Percentiles rank a stretch among this genome's conserved stretches.
These are phyloP conservation scores for Carex scoparia DNA, from an alignment of 176 grass and related monocot genomes.

Conservation along the genomic window DNA sequence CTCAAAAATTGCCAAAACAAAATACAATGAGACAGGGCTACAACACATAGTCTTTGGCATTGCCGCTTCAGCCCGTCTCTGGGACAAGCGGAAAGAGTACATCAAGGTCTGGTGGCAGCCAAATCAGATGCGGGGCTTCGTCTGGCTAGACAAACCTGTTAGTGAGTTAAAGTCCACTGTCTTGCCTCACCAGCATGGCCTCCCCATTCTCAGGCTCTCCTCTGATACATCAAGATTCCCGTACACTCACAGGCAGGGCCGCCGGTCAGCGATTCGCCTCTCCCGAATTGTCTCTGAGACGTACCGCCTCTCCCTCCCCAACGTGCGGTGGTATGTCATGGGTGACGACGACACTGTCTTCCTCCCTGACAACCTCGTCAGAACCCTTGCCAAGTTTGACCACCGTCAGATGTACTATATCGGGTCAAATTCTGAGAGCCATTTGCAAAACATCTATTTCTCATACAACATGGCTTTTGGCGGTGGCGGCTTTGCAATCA, in stretches of 20 bases:
- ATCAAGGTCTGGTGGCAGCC: conserved; percentile 89
- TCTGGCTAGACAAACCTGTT: conserved; percentile 80
- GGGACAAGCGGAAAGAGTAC: conserved; percentile 92
- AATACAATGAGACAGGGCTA: conserved; percentile 43
- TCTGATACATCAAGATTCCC: conserved; percentile 69
- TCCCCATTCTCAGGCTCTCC: conserved; percentile 67
- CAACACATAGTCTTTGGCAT: conserved; percentile 98
- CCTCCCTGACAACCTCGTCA: conserved; percentile 80
- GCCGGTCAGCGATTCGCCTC: conserved; percentile 87
- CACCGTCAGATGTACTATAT: conserved; percentile 88
- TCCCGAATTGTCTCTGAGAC: conserved; percentile 96
- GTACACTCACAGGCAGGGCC: conserved; percentile 71
- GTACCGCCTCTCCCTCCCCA: conserved; percentile 61
- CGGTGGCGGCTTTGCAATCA: conserved; percentile 89
- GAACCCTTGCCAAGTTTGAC: conserved; percentile 67
- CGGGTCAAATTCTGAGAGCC: conserved; percentile 82
- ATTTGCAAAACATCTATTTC: conserved; percentile 91
- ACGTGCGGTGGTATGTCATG: conserved; percentile 95
- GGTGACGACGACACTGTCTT: conserved; percentile 98
- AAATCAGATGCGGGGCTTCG: conserved; percentile 70
- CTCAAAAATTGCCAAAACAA: not conserved
- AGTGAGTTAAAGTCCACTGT: conserved; percentile 46
- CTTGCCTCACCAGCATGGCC: conserved; percentile 30
- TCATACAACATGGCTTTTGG: conserved; percentile 98
- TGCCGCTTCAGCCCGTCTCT: conserved; percentile 67